phyloP scores from a whole-genome alignment of 2,329 filamentous ascomycete genomes.

The Westerdykella sp. region DNA sequence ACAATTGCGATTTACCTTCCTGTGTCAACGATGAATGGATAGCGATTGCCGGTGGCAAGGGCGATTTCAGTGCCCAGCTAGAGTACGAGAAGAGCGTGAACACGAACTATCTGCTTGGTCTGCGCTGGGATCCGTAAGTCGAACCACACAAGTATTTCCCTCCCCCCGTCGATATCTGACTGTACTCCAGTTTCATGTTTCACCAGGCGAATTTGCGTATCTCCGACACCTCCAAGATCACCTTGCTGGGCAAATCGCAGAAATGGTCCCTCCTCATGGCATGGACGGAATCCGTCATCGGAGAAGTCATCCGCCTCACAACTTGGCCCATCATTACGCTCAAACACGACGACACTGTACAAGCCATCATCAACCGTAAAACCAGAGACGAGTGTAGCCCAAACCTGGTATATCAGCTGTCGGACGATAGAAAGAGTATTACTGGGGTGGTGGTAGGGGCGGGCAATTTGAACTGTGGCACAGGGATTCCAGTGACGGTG shows the following conservation, averaged over 20 bases:
- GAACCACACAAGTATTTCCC: not conserved
- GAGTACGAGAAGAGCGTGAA: constrained; percentile 47
- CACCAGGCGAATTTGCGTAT: constrained; percentile 54
- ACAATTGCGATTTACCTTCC: constrained; percentile 51
- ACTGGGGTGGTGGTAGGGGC: constrained; percentile 42
- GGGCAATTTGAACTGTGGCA: constrained; percentile 43
- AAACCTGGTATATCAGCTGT: constrained; percentile 41
- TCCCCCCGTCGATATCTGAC: not conserved
- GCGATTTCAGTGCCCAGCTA: constrained; percentile 47
- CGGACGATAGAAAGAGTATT: constrained; percentile 39
- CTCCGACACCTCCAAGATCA: constrained; percentile 40
- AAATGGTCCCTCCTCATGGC: constrained; percentile 48
- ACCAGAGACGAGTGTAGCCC: constrained; percentile 48
- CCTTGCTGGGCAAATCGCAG: constrained; percentile 41
- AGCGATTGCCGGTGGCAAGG: constrained; percentile 47
- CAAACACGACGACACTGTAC: constrained; percentile 50
- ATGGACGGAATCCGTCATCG: constrained; percentile 50
- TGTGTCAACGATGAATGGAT: constrained; percentile 55
- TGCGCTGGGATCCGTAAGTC: constrained; percentile 43
- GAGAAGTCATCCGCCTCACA: constrained; percentile 46
- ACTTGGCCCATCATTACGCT: constrained; percentile 48
- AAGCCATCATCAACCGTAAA: constrained; percentile 46
- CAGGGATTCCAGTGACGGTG: constrained; percentile 49
- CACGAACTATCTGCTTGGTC: constrained; percentile 48
- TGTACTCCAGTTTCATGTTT: constrained; percentile 47